These are phyloP conservation scores for Magnusiomyces paraingens DNA, from an alignment of 1,139 yeast species.

Conservation along the genomic window DNA sequence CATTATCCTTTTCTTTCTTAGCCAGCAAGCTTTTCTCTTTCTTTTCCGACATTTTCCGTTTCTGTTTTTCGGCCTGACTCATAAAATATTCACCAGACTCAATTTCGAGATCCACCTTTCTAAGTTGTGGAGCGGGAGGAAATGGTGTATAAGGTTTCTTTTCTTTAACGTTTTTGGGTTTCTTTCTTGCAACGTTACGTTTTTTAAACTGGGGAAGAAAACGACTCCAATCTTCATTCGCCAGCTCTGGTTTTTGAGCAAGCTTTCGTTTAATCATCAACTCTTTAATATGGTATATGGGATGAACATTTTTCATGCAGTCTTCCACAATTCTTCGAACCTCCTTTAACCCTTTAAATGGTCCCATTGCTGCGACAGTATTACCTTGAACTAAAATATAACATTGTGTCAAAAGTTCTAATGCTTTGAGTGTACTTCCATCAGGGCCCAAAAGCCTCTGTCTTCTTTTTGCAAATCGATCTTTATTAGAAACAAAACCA, in stretches of 20 bases:
- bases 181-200: constrained; percentile 91
- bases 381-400: constrained; percentile 95
- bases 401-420: constrained; percentile 87
- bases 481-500: constrained; percentile 80
- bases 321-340: constrained; percentile 93
- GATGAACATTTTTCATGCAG: constrained; percentile 94
- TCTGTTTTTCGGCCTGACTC: constrained; percentile 74
- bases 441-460: constrained; percentile 95
- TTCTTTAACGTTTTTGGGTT: constrained; percentile 63
- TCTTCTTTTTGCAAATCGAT: constrained; percentile 89
- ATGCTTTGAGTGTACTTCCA: constrained; percentile 93
- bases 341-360: constrained; percentile 86
- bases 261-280: constrained; percentile 95
- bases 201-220: constrained; percentile 96
- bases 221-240: constrained; percentile 94
- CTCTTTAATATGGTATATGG: constrained; percentile 94
- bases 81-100: constrained; percentile 98
- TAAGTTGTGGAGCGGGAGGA: constrained; percentile 97
- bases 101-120: constrained; percentile 95
- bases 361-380: constrained; percentile 97
- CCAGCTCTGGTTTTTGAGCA: constrained; percentile 90
- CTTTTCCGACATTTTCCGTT: constrained; percentile 67
- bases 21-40: constrained; percentile 70
- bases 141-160: constrained; percentile 95
- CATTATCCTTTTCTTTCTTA: constrained; percentile 57